Conservation (phyloP, 2,329 filamentous ascomycete species). For the Colletotrichum navitas region DNA sequence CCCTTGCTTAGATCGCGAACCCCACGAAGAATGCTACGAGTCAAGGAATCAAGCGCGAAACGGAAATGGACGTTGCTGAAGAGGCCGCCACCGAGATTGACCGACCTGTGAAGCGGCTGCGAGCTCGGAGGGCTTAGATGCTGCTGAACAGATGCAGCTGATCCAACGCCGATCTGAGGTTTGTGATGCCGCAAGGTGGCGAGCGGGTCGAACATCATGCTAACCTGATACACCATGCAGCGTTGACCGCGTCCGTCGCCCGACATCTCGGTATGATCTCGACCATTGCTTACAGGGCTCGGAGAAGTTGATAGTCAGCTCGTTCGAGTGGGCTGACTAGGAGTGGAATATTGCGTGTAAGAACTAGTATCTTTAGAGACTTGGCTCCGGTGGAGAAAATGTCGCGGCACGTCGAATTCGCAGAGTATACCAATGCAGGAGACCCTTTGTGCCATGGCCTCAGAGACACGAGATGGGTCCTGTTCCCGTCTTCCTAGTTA, state of each 20-base stretch:
- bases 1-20: not conserved
- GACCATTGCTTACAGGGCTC: not conserved
- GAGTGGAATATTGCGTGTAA: not conserved
- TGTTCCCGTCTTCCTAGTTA: not conserved
- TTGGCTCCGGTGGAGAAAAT: not conserved
- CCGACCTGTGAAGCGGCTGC: not conserved
- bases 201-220: not conserved
- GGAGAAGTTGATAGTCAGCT: not conserved
- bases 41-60: not conserved
- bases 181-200: not conserved
- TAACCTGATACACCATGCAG: not conserved
- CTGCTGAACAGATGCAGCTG: not conserved
- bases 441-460: not conserved
- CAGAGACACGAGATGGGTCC: not conserved
- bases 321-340: not conserved
- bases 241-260: not conserved
- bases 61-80: not conserved
- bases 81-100: not conserved
- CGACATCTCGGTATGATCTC: not conserved
- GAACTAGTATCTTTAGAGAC: not conserved
- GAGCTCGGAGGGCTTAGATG: not conserved
- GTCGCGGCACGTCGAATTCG: not conserved
- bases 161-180: not conserved
- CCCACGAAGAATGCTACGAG: not conserved
- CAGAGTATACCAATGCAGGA: not conserved